These are phyloP conservation scores for Pseudocercospora fuligena DNA, from an alignment of 2,329 filamentous ascomycete genomes.

Conservation along the genomic window DNA sequence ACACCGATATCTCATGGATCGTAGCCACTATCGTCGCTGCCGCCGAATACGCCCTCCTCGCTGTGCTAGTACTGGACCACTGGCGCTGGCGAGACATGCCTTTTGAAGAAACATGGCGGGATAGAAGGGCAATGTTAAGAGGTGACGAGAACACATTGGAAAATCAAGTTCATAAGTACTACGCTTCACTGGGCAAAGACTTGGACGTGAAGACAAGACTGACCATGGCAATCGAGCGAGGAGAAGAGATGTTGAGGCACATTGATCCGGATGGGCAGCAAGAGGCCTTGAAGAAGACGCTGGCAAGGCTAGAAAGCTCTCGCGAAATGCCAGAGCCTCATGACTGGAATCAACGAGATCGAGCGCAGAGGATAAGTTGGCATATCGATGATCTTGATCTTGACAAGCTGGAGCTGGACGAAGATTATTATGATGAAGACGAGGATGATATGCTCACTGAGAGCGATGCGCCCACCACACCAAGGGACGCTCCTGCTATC, in stretches of 20 bases:
- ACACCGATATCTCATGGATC: not conserved
- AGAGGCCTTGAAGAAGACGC: not conserved
- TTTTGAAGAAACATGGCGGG: not conserved
- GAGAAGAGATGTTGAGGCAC: not conserved
- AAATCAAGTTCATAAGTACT: not conserved
- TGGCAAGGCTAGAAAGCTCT: not conserved
- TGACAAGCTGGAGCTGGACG: not conserved
- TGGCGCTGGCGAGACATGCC: not conserved
- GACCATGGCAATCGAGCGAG: not conserved
- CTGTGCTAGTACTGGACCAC: not conserved
- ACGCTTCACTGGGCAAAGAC: not conserved
- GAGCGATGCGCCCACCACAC: not conserved
- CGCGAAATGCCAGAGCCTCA: not conserved
- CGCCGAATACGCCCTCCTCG: not conserved
- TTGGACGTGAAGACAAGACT: not conserved
- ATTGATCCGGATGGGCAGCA: not conserved
- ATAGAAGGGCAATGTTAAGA: not conserved
- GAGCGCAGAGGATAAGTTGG: not conserved
- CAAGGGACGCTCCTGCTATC: not conserved
- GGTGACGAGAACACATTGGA: not conserved
- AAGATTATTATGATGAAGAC: not conserved
- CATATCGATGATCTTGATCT: not conserved
- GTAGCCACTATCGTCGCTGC: not conserved
- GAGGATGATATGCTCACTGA: not conserved
- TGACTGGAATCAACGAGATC: constrained; percentile 1